Base-by-base conservation (phyloP, 2,329 filamentous ascomycete genomes). In the Botrytis byssoidea region DNA sequence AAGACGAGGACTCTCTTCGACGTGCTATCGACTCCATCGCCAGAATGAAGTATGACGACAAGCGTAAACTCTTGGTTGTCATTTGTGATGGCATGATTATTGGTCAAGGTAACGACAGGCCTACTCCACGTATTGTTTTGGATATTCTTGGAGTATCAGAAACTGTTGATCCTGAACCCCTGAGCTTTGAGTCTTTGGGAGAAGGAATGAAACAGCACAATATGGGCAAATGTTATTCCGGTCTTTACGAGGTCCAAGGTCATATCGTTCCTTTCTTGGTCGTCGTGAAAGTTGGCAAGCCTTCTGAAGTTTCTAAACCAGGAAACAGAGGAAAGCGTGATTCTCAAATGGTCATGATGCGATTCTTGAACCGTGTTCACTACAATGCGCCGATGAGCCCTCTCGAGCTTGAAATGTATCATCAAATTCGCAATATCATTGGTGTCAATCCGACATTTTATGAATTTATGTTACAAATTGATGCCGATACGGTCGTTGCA, bases 81-180 rank as follows among this genome's bases (percentile, higher is more conserved):
- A 87, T 99, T 76, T 99, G 96, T 80, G 96, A 99, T 81, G 96
- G 96, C 84, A 98, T 99, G 95, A 99, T 99, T 85, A 97, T 99
- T 77, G 96, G 96, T 80, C 95, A 98, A 84, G 96, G 96, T 80
- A 99, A 99, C 83, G 96, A 99, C 82, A 90, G 94, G 75, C 94
- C 96, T 10, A 99, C 96, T 0, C 96, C 96, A 61, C 91, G 95
- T 75, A 99, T 99, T 77, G 95, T 99, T 37, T 88, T 99, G 72
- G 96, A 99, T 80, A 99, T 99, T 85, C 87, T 99, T 9, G 96
- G 96, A 76, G 96, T 99, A 44, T 92, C 94, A 2, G 95, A 98
- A 78, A 93, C 92, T 3, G 93, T 98, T 25, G 95, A 99, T 80
- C 96, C 97, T 0, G 95, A 98, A 82, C 94, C 96, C 4, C 87